phyloP scores from a whole-genome alignment of 306 rosid species.

The Sicyos edulis region DNA sequence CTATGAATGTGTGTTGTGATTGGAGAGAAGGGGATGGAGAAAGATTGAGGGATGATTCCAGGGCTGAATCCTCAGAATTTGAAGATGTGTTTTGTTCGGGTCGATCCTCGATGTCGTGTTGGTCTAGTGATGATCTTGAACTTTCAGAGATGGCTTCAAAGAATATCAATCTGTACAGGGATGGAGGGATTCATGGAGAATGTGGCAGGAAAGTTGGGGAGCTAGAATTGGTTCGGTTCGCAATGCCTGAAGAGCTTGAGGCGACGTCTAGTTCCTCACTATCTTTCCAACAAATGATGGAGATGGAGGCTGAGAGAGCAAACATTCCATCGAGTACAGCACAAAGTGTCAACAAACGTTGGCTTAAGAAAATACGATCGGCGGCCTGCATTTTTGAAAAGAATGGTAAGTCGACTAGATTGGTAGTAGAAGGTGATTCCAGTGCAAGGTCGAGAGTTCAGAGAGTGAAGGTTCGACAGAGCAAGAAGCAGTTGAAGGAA shows the following conservation, averaged over 20 bases:
- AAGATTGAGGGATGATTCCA: slow-evolving; percentile 36
- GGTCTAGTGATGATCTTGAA: slow-evolving; percentile 25
- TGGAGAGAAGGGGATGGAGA: slow-evolving; percentile 31
- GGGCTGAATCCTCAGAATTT: slow-evolving; percentile 24
- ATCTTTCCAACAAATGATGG: slow-evolving; percentile 29
- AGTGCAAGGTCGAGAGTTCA: slow-evolving; percentile 39
- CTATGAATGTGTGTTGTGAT: slow-evolving; percentile 24
- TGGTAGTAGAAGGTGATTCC: slow-evolving; percentile 22
- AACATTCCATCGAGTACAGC: slow-evolving; percentile 7
- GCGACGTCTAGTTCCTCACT: slow-evolving; percentile 29
- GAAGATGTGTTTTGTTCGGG: slow-evolving; percentile 54
- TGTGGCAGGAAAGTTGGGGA: slow-evolving; percentile 30
- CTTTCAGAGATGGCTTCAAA: slow-evolving; percentile 31
- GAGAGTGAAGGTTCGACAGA: slow-evolving; percentile 69
- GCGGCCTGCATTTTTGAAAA: slow-evolving; percentile 54
- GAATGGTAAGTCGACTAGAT: slow-evolving; percentile 24
- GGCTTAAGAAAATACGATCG: slow-evolving; percentile 61
- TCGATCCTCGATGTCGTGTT: slow-evolving; percentile 47
- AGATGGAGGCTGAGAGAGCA: slow-evolving; percentile 28
- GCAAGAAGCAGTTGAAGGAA: slow-evolving; percentile 58
- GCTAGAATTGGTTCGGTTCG: slow-evolving; percentile 29
- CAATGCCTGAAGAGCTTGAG: slow-evolving; percentile 26
- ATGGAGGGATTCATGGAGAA: slow-evolving; percentile 27
- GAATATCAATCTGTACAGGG: slow-evolving; percentile 29
- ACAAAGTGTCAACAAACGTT: slow-evolving; percentile 42